These are phyloP conservation scores for Urostyla sp. DNA, from an alignment of 73 alveolate species.

Conservation along the genomic window DNA sequence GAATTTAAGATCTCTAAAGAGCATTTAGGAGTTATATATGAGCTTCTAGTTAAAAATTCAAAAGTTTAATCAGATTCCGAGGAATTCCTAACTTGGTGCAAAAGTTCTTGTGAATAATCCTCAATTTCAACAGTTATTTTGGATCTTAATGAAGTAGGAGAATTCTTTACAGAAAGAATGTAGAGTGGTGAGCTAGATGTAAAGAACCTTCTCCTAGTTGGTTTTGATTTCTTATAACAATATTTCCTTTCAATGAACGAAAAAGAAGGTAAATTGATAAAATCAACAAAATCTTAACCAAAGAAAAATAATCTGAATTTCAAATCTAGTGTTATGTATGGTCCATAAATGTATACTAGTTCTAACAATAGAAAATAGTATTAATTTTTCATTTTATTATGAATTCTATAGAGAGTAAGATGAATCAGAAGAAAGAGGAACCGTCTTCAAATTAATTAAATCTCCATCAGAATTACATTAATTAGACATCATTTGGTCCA, in stretches of 20 bases:
- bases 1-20: slow-evolving; percentile 47
- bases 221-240: slow-evolving; percentile 85
- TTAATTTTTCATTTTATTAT: too few species aligned
- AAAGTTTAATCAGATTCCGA: slow-evolving; percentile 59
- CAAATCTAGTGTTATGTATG: slow-evolving; percentile 1
- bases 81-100: slow-evolving; percentile 71
- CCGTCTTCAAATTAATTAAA: slow-evolving; percentile 43
- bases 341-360: neutral
- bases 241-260: slow-evolving; percentile 76
- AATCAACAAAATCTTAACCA: slow-evolving; percentile 40
- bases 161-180: slow-evolving; percentile 80
- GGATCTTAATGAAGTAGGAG: slow-evolving; percentile 73
- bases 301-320: slow-evolving; percentile 14
- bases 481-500: slow-evolving; percentile 69
- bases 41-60: slow-evolving; percentile 21
- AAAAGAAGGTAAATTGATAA: slow-evolving; percentile 32
- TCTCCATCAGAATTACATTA: slow-evolving; percentile 66
- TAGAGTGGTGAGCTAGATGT: slow-evolving; percentile 70
- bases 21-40: slow-evolving; percentile 50
- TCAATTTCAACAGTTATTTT: slow-evolving; percentile 43
- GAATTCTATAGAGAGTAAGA: neutral
- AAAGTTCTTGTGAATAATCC: slow-evolving; percentile 62
- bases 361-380: neutral
- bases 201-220: slow-evolving; percentile 71
- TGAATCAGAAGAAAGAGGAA: slow-evolving; percentile 15